Evolutionary conservation across 352 stramenopile species (phyloP).

Genomic region (Globisporangium sylvaticum): DNA sequence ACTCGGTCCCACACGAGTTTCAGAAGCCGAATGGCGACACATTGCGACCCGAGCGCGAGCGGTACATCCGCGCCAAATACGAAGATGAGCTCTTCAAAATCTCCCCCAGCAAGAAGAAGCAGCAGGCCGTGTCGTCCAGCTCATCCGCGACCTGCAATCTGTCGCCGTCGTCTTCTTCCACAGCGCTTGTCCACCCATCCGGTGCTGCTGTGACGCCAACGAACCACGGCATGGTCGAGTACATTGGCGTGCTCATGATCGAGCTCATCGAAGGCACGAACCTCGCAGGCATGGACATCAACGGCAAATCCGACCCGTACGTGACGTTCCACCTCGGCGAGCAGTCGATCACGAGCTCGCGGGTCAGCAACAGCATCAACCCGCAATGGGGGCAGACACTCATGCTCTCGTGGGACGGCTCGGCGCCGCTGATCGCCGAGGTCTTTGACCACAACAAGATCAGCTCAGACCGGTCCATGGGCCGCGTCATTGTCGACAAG

Average conservation of each 20-base stretch:
- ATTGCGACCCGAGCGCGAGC: conserved; percentile 46
- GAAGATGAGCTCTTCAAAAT: conserved; percentile 45
- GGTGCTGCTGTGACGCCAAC: not conserved
- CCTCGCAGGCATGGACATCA: conserved; percentile 70
- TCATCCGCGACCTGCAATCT: not conserved
- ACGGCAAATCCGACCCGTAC: conserved; percentile 77
- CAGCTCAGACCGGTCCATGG: conserved; percentile 59
- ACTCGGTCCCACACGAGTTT: conserved; percentile 37
- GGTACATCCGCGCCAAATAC: conserved; percentile 79
- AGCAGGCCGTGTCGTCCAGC: conserved; percentile 10
- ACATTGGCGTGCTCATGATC: conserved; percentile 74
- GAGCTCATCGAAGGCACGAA: conserved; percentile 59
- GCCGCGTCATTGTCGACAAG: conserved; percentile 42
- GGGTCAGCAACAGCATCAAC: conserved; percentile 65
- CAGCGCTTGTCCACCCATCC: not conserved
- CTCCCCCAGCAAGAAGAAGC: conserved; percentile 7
- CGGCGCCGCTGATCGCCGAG: conserved; percentile 57
- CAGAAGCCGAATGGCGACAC: conserved; percentile 49
- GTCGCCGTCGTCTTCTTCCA: not conserved
- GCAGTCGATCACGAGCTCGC: conserved; percentile 63
- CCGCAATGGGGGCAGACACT: conserved; percentile 67
- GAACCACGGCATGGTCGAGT: conserved; percentile 75
- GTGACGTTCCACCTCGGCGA: conserved; percentile 70
- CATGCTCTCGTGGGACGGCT: conserved; percentile 76
- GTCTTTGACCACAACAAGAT: conserved; percentile 75